Conservation (phyloP, 2,329 filamentous ascomycete genomes). For the Conoideocrella luteorostrata region DNA sequence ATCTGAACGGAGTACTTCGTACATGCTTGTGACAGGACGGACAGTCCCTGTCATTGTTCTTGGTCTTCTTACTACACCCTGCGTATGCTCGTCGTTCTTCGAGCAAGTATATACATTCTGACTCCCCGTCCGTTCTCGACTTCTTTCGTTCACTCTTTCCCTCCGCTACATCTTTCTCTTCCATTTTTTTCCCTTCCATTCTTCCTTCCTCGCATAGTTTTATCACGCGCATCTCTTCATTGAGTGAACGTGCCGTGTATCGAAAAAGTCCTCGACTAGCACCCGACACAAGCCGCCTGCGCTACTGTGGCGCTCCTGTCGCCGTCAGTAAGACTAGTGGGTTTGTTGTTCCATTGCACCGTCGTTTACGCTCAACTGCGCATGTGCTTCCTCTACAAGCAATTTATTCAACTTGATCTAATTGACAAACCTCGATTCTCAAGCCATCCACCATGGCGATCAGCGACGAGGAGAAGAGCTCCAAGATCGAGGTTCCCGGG, state of each 20-base stretch:
- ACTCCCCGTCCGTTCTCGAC: neutral
- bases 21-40: too few species aligned
- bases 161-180: neutral
- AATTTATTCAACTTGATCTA: neutral
- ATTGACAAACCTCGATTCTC: neutral
- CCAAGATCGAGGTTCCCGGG: constrained; percentile 18
- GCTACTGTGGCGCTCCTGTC: neutral
- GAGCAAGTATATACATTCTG: constrained; percentile 4
- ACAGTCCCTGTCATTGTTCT: constrained; percentile 1
- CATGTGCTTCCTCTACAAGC: neutral
- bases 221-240: constrained; percentile 4
- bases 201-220: neutral
- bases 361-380: neutral
- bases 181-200: neutral
- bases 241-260: constrained; percentile 6
- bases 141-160: neutral
- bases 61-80: neutral
- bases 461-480: constrained; percentile 22
- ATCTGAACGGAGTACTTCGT: too few species aligned
- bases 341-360: neutral
- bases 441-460: constrained; percentile 11
- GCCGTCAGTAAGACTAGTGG: neutral
- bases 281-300: neutral
- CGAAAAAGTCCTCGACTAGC: neutral
- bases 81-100: neutral